A percentile compares a stretch with the other conserved stretches of the same genome.
Evolutionary conservation across 2,329 filamentous ascomycete species (phyloP).

Genomic region (Trichocomaceae sp.): DNA sequence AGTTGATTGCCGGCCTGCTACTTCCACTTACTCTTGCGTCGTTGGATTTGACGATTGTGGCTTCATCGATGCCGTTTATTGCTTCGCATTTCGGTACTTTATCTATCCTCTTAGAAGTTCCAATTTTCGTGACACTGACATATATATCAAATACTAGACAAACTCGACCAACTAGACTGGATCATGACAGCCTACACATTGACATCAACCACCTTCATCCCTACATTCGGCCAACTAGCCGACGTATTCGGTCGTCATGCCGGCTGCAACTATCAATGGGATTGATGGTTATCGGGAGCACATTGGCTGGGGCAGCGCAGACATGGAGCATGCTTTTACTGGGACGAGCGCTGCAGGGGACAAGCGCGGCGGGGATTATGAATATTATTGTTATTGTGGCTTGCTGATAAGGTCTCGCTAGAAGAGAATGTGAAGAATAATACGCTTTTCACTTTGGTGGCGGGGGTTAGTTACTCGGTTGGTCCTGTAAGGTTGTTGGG

Average conservation of each 20-base stretch:
- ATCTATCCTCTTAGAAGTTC: too few species aligned
- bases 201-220: constrained; percentile 60
- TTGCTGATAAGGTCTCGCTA: constrained; percentile 58
- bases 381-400: constrained; percentile 56
- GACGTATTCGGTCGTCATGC: constrained; percentile 60
- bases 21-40: constrained; percentile 57
- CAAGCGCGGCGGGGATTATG: constrained; percentile 56
- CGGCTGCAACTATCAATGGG: constrained; percentile 50
- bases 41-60: constrained; percentile 59
- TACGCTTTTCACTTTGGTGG: constrained; percentile 55
- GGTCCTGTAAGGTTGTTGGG: constrained; percentile 56
- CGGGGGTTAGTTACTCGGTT: constrained; percentile 53
- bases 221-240: constrained; percentile 58
- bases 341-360: constrained; percentile 57
- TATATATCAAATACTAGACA: constrained; percentile 29
- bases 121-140: too few species aligned
- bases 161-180: constrained; percentile 58
- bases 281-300: constrained; percentile 54
- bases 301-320: constrained; percentile 53
- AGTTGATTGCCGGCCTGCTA: constrained; percentile 53
- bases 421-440: constrained; percentile 58
- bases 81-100: constrained; percentile 56
- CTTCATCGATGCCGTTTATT: constrained; percentile 56
- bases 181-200: constrained; percentile 64
- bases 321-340: constrained; percentile 56